phyloP scores from a whole-genome alignment of 768 basidiomycete genomes.

The Naganishia vishniacii region DNA sequence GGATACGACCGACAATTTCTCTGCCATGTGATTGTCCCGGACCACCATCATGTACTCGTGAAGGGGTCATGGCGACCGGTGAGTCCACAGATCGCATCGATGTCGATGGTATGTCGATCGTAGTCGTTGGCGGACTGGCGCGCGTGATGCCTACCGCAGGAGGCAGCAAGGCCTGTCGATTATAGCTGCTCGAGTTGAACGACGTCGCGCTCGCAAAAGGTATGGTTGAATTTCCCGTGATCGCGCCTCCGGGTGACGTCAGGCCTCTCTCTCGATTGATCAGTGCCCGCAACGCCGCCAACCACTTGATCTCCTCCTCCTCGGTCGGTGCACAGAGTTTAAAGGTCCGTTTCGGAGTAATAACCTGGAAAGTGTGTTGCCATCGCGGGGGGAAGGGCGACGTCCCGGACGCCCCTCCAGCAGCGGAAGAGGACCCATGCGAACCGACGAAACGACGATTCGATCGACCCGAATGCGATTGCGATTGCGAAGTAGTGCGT shows the following conservation, averaged over 20 bases:
- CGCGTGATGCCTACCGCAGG: slow-evolving; percentile 6
- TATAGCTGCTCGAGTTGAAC: background rate
- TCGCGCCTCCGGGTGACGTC: slow-evolving; percentile 10
- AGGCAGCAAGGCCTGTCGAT: slow-evolving; percentile 3
- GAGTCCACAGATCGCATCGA: background rate
- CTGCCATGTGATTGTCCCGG: background rate
- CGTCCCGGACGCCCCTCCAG: background rate
- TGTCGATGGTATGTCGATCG: background rate
- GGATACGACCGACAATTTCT: background rate
- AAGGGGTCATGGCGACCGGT: background rate
- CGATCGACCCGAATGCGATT: background rate
- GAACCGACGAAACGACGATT: background rate
- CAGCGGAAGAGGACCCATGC: background rate
- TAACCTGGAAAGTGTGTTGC: slow-evolving; percentile 81
- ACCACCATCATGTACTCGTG: too few species aligned
- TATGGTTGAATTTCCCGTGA: background rate
- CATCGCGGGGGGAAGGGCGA: background rate
- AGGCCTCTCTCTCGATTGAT: slow-evolving; percentile 55
- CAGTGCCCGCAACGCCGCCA: slow-evolving; percentile 86
- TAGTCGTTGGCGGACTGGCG: slow-evolving; percentile 3
- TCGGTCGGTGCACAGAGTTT: slow-evolving; percentile 89
- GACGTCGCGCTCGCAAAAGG: slow-evolving; percentile 22
- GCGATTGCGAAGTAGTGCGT: background rate
- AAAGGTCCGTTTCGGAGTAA: slow-evolving; percentile 85
- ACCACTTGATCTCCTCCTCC: slow-evolving; percentile 97